phyloP scores from a whole-genome alignment of 2,329 filamentous ascomycete genomes.

The Pseudogymnoascus sp. region DNA sequence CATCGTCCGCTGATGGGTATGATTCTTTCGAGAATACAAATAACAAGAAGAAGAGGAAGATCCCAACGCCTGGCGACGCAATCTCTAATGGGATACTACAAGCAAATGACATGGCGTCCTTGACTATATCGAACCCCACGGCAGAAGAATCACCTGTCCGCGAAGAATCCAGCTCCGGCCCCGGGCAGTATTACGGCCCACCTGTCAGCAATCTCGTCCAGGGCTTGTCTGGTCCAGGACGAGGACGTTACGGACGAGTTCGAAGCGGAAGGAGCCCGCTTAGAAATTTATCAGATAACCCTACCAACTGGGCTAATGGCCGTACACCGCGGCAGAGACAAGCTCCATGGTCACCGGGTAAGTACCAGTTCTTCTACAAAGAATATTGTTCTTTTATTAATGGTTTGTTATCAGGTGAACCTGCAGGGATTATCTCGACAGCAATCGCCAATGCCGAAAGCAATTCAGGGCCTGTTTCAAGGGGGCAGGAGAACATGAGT shows the following conservation, averaged over 20 bases:
- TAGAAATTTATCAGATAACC: slow-evolving; percentile 50
- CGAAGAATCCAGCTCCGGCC: slow-evolving; percentile 35
- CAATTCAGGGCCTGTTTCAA: slow-evolving; percentile 66
- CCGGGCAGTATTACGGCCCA: slow-evolving; percentile 50
- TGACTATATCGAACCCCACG: slow-evolving; percentile 46
- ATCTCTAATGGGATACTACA: slow-evolving; percentile 38
- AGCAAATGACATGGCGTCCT: slow-evolving; percentile 56
- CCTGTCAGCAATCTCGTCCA: slow-evolving; percentile 44
- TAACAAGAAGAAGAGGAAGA: slow-evolving; percentile 99
- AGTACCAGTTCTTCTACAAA: slow-evolving; percentile 17
- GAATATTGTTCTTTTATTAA: slow-evolving; percentile 11
- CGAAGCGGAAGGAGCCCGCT: slow-evolving; percentile 56
- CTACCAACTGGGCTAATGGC: slow-evolving; percentile 28
- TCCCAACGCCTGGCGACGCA: slow-evolving; percentile 76
- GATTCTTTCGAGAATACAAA: slow-evolving; percentile 98
- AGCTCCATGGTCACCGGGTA: slow-evolving; percentile 27
- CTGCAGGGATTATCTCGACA: slow-evolving; percentile 75
- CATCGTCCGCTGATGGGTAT: slow-evolving; percentile 75
- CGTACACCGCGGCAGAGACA: slow-evolving; percentile 27
- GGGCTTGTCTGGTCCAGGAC: slow-evolving; percentile 76
- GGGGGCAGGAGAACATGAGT: slow-evolving; percentile 71
- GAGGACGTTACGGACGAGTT: slow-evolving; percentile 72
- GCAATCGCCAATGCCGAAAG: slow-evolving; percentile 73
- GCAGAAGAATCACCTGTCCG: slow-evolving; percentile 38
- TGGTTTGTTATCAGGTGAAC: slow-evolving; percentile 43